Evolutionary conservation across 2,329 filamentous ascomycete species (phyloP).

Genomic region (Periconia sp.): DNA sequence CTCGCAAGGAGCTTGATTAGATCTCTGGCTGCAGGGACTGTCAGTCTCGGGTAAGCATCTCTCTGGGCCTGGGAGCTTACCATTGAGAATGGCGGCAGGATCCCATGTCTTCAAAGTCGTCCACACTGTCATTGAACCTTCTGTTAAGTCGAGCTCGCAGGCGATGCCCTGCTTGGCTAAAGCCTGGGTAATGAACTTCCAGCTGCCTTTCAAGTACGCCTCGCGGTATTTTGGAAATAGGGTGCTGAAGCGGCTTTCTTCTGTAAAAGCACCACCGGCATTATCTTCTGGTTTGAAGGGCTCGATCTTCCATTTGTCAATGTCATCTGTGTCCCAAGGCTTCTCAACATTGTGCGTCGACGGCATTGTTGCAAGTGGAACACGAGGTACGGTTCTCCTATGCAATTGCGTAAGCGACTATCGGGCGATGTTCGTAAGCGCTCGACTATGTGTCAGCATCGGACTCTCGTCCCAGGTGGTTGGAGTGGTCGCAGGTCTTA

Average conservation of each 20-base stretch:
- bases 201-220: constrained; percentile 88
- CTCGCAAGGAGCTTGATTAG: constrained; percentile 91
- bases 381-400: too few relatives aligned
- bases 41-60: not conserved
- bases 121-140: constrained; percentile 96
- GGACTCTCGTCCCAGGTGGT: too few relatives aligned
- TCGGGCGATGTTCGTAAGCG: too few relatives aligned
- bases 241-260: constrained; percentile 88
- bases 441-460: too few relatives aligned
- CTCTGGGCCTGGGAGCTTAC: not conserved
- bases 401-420: too few relatives aligned
- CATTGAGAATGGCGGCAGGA: constrained; percentile 87
- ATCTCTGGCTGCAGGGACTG: constrained; percentile 68
- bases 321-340: constrained; percentile 88
- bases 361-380: constrained; percentile 9
- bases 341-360: constrained; percentile 82
- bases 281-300: constrained; percentile 88
- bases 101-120: constrained; percentile 92
- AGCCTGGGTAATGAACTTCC: constrained; percentile 86
- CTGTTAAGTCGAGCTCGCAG: constrained; percentile 90
- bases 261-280: constrained; percentile 80
- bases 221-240: constrained; percentile 97
- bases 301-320: constrained; percentile 96
- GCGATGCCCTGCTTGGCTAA: constrained; percentile 88
- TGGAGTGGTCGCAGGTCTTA: too few relatives aligned